Evolutionary conservation across 768 basidiomycete species (phyloP), one percentile per base, ranked within the genome.

Genomic region (Macrocybe gigantea): DNA sequence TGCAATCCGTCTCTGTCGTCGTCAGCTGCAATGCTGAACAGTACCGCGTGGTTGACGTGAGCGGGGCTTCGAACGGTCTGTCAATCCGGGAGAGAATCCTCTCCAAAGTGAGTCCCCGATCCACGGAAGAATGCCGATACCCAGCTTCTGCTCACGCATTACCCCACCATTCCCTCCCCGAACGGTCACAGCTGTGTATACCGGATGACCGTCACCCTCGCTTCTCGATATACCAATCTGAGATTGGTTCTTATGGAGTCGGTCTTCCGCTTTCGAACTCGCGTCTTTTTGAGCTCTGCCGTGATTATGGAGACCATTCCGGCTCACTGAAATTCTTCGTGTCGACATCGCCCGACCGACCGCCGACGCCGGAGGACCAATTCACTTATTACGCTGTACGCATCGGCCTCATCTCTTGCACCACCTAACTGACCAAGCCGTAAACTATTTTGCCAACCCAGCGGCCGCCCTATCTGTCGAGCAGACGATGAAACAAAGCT

Each of bases 271-370:
- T 78, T 42, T 65, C 64, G 43, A 69, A 78, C 53, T 53, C 60
- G 11, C 56, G 61, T 31, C 59, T 78, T 29, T 74, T 69, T 51
- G 57, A 65, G 34, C 54, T 73, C 9, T 78, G 75, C 56, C 66
- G 60, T 30, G 66, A 72, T 51, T 68, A 62, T 38, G 75, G 75
- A 5, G 73, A 75, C 50, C 61, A 73, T 9, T 68, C 73, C 39
- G 75, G 73, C 6, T 72, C 71, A 9, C 65, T 78, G n/a, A 75
- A 73, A 53, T 73, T 78, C 57, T 75, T 75, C 53, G 70, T 75
- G 36, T 75, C 74, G 8, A 69, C 72, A 1, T 69, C 65, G 7
- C 71, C 72, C 14, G 68, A 76, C 52, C 63, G 69, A 36, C 71
- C 72, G 22, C 61, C 71, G 22, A 22, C 22, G 22, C 22, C 22